Evolutionary conservation across 106 monocot species (phyloP).

Genomic region (Agapanthus africanus): DNA sequence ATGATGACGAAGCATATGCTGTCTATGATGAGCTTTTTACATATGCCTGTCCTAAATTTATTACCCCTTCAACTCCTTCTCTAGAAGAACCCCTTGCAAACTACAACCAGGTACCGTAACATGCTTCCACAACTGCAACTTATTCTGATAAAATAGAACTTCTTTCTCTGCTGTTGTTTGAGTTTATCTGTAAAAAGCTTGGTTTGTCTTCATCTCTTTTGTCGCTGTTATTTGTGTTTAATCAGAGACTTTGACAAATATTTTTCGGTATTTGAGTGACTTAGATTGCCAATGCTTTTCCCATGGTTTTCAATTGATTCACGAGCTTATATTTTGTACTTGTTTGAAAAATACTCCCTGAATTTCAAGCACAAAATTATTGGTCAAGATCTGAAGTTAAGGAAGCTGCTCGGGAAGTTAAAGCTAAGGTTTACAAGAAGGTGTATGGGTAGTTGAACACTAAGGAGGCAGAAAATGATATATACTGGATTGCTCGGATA

Average conservation of each 20-base stretch:
- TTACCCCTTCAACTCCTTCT: conserved; percentile 72
- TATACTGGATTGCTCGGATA: too few relatives aligned
- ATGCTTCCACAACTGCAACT: background rate
- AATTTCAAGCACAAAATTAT: background rate
- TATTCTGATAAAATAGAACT: background rate
- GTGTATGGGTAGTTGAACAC: too few relatives aligned
- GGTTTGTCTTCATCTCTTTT: background rate
- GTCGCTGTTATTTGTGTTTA: background rate
- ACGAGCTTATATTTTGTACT: background rate
- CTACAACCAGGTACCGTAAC: conserved; percentile 94
- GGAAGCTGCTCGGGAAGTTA: too few relatives aligned
- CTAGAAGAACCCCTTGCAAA: conserved; percentile 79
- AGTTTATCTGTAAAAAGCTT: background rate
- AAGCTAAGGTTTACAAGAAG: too few relatives aligned
- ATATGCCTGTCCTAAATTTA: conserved; percentile 96
- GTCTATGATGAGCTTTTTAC: conserved; percentile 94
- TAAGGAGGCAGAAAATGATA: too few relatives aligned
- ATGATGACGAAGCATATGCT: conserved; percentile 83
- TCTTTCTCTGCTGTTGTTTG: background rate
- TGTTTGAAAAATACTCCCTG: background rate
- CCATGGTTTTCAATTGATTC: background rate
- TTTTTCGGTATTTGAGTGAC: background rate
- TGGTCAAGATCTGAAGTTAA: too few relatives aligned
- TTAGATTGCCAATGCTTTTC: background rate
- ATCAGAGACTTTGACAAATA: background rate